These are phyloP conservation scores for Chaetomium cochliodes DNA, from an alignment of 495 filamentous ascomycete species.

Conservation along the genomic window DNA sequence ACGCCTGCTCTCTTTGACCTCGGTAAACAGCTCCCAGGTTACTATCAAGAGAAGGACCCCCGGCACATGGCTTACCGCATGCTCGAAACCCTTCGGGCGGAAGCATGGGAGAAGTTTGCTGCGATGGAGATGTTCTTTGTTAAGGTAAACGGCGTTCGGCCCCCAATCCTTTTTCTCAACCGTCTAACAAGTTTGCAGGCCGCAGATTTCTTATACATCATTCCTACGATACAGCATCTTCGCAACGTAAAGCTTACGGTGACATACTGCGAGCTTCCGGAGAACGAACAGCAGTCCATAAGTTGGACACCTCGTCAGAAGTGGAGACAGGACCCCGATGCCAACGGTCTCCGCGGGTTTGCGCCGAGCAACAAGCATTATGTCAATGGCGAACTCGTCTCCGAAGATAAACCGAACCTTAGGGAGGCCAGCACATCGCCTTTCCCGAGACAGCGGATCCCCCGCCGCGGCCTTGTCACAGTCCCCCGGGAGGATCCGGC, in stretches of 20 bases:
- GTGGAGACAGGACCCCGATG: conserved; percentile 55
- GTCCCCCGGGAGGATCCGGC: conserved; percentile 49
- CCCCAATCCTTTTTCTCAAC: neutral
- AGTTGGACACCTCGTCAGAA: conserved; percentile 43
- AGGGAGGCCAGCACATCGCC: conserved; percentile 43
- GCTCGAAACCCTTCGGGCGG: conserved; percentile 42
- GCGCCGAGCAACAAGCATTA: conserved; percentile 50
- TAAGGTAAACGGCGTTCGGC: conserved; percentile 50
- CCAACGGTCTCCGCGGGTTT: conserved; percentile 39
- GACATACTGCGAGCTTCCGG: conserved; percentile 52
- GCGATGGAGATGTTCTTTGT: conserved; percentile 71
- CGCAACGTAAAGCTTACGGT: conserved; percentile 58
- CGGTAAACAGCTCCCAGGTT: conserved; percentile 44
- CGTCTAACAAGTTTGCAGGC: conserved; percentile 49
- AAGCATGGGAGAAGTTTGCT: conserved; percentile 51
- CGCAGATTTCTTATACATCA: conserved; percentile 71
- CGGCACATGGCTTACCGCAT: conserved; percentile 38
- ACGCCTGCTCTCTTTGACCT: conserved; percentile 45
- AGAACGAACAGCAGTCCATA: conserved; percentile 40
- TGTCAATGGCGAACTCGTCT: conserved; percentile 46
- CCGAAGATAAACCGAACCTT: conserved; percentile 41
- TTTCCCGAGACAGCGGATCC: conserved; percentile 48
- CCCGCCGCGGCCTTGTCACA: conserved; percentile 45
- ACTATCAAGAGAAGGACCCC: conserved; percentile 45
- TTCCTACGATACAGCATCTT: conserved; percentile 69